These are phyloP conservation scores for Xerocomus brunneocitrinus DNA, from an alignment of 768 basidiomycete genomes.

Conservation along the genomic window DNA sequence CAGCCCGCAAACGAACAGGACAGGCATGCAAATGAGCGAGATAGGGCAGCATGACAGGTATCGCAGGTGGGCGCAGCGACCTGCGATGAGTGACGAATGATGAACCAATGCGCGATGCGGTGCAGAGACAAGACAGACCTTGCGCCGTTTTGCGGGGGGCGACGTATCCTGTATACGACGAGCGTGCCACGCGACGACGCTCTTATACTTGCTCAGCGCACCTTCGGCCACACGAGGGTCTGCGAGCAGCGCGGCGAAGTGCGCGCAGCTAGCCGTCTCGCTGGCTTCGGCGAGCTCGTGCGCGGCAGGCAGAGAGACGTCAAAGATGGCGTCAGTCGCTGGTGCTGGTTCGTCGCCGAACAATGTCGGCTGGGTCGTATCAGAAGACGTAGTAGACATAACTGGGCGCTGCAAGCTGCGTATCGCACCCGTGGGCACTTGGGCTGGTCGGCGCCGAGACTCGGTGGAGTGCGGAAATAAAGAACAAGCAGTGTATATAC, in stretches of 20 bases:
- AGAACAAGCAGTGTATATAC: background rate
- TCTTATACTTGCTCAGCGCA: constrained; percentile 48
- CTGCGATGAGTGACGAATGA: constrained; percentile 25
- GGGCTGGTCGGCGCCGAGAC: background rate
- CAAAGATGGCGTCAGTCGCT: constrained; percentile 11
- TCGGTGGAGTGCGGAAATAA: background rate
- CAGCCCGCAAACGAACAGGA: constrained; percentile 70
- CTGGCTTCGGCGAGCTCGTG: constrained; percentile 11
- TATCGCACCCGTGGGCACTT: too few relatives aligned
- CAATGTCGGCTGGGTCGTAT: constrained; percentile 26
- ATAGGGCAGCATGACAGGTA: constrained; percentile 49
- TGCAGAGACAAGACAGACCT: constrained; percentile 39
- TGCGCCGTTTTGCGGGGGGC: constrained; percentile 57
- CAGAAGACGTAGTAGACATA: constrained; percentile 32
- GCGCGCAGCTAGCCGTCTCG: constrained; percentile 31
- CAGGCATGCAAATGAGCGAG: constrained; percentile 68
- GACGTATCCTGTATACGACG: constrained; percentile 42
- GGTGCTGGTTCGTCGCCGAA: constrained; percentile 24
- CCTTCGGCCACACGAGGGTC: constrained; percentile 27
- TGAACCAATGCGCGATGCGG: background rate
- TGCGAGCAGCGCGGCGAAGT: constrained; percentile 37
- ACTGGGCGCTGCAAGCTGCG: background rate
- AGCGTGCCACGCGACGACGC: constrained; percentile 53
- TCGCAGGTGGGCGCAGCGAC: constrained; percentile 59
- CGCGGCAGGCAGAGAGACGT: constrained; percentile 2